A percentile compares a stretch with the other conserved stretches of the same genome.
phyloP scores from a whole-genome alignment of 768 basidiomycete species.

The Auricularia sp. region DNA sequence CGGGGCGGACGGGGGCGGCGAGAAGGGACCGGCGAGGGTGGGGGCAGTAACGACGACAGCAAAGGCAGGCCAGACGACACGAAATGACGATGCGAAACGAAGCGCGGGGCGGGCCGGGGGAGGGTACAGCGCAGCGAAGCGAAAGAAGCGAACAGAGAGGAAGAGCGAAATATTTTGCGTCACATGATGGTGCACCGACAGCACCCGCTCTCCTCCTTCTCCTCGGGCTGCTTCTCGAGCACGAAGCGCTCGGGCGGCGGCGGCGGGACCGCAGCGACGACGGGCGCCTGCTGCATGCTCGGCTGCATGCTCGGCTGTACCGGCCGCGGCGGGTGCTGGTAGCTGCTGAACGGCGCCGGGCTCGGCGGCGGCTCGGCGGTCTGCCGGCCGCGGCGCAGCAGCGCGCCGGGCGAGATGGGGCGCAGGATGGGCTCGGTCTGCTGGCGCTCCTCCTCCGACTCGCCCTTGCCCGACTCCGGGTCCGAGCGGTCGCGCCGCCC shows the following conservation, averaged over 20 bases:
- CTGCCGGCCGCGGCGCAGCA: slow-evolving; percentile 14
- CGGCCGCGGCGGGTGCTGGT: slow-evolving; percentile 20
- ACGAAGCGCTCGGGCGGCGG: slow-evolving; percentile 18
- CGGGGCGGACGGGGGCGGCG: neutral
- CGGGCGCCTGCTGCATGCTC: slow-evolving; percentile 7
- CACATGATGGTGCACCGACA: slow-evolving; percentile 84
- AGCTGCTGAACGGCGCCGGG: slow-evolving; percentile 57
- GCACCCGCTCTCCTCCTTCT: slow-evolving; percentile 48
- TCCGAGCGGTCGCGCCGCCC: slow-evolving; percentile 11
- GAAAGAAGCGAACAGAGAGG: neutral
- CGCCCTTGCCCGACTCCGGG: neutral
- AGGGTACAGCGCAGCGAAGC: neutral
- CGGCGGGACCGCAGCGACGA: slow-evolving; percentile 15
- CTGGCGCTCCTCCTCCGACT: neutral
- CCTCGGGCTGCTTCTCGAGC: slow-evolving; percentile 29
- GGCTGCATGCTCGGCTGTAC: slow-evolving; percentile 6
- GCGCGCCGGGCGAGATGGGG: slow-evolving; percentile 12
- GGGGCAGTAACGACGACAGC: neutral
- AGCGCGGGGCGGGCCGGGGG: no score
- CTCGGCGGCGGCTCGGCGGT: slow-evolving; percentile 31
- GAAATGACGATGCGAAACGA: neutral
- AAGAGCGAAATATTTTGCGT: neutral
- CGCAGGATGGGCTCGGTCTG: slow-evolving; percentile 1
- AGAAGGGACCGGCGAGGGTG: neutral
- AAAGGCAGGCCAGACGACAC: neutral